Evolutionary conservation across 2,329 filamentous ascomycete genomes (phyloP).

Genomic region (Tricladium varicosporioides): DNA sequence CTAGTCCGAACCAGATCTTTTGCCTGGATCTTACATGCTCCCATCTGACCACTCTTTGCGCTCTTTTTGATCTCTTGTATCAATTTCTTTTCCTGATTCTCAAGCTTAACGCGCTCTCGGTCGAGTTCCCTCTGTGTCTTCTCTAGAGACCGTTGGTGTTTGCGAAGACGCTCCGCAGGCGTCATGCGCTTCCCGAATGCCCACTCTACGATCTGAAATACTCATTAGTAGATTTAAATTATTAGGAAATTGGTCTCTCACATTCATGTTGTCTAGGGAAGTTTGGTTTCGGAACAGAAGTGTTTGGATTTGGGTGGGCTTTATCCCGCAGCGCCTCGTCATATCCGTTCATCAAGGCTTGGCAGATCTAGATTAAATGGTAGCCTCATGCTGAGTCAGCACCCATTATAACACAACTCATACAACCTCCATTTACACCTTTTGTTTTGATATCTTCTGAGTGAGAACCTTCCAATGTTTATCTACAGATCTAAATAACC

Average conservation of each 20-base stretch:
- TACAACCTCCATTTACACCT: too few species aligned
- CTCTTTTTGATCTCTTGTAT: slow-evolving; percentile 96
- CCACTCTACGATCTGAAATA: slow-evolving; percentile 86
- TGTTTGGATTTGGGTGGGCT: not conserved
- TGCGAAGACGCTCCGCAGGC: slow-evolving; percentile 84
- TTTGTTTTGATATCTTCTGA: too few species aligned
- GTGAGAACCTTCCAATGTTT: too few species aligned
- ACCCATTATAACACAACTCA: too few species aligned
- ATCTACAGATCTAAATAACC: too few species aligned
- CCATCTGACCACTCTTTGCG: slow-evolving; percentile 96
- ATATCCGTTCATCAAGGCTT: slow-evolving; percentile 4
- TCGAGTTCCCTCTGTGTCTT: slow-evolving; percentile 97
- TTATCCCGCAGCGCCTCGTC: not conserved
- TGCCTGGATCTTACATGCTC: slow-evolving; percentile 96
- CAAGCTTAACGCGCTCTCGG: slow-evolving; percentile 89
- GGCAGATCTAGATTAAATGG: not conserved
- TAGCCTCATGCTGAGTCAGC: not conserved
- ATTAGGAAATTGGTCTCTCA: slow-evolving; percentile 33
- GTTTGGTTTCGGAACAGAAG: not conserved
- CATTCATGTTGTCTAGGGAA: slow-evolving; percentile 49
- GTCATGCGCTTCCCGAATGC: slow-evolving; percentile 99
- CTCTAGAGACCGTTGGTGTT: slow-evolving; percentile 94
- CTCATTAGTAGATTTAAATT: not conserved
- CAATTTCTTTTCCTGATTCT: slow-evolving; percentile 98
- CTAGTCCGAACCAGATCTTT: slow-evolving; percentile 94